Conservation (phyloP, 1,284 basidiomycete genomes). For the Entoloma clypeatum region DNA sequence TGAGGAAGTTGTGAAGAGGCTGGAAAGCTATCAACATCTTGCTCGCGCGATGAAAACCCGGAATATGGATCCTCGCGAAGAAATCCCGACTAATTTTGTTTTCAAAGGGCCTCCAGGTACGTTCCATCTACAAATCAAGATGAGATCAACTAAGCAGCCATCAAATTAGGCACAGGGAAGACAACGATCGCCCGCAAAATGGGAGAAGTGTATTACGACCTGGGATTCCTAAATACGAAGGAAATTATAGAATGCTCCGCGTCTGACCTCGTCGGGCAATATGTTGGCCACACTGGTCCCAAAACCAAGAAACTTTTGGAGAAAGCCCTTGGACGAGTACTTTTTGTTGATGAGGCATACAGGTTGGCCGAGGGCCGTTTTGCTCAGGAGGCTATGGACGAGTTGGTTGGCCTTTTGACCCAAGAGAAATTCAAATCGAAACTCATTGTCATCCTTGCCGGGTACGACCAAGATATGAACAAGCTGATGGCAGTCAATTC, state of each 20-base stretch:
- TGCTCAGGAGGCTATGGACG: conserved; percentile 63
- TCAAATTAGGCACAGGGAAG: conserved; percentile 45
- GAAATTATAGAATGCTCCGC: conserved; percentile 63
- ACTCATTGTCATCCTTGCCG: conserved; percentile 60
- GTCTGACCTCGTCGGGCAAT: conserved; percentile 62
- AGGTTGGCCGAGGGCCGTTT: conserved; percentile 54
- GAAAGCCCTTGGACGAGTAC: conserved; percentile 57
- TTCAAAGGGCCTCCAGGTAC: conserved; percentile 70
- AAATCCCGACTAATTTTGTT: conserved; percentile 63
- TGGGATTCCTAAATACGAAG: conserved; percentile 52
- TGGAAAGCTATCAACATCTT: conserved; percentile 50
- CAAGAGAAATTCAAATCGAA: conserved; percentile 51
- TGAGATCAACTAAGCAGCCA: background rate
- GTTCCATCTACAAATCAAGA: background rate
- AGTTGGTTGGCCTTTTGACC: conserved; percentile 57
- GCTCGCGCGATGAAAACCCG: conserved; percentile 39
- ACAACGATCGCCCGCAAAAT: conserved; percentile 49
- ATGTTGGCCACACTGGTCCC: conserved; percentile 65
- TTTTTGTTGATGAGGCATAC: conserved; percentile 69
- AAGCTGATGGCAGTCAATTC: conserved; percentile 49
- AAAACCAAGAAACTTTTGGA: conserved; percentile 56
- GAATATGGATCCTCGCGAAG: conserved; percentile 40
- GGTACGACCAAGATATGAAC: conserved; percentile 65
- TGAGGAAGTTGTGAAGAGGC: conserved; percentile 46
- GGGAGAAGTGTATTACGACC: conserved; percentile 57